Evolutionary conservation across 2,329 filamentous ascomycete species (phyloP).

Genomic region (Fusarium pseudonygamai): DNA sequence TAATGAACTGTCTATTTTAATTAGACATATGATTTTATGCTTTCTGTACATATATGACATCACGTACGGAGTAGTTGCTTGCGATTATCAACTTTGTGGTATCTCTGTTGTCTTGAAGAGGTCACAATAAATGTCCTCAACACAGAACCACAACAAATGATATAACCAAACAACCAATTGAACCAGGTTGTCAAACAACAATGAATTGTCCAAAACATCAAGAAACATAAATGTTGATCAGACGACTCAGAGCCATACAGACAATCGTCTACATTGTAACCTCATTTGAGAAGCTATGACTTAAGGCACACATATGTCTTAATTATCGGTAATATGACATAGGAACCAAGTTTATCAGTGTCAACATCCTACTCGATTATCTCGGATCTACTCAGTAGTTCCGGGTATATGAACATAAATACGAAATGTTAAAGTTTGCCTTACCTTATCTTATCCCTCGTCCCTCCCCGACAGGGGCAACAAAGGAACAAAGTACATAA

Average conservation of each 20-base stretch:
- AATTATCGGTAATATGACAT: too few species aligned
- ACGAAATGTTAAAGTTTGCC: background rate
- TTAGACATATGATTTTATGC: fast-evolving
- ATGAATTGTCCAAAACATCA: background rate
- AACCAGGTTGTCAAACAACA: background rate
- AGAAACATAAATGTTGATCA: background rate
- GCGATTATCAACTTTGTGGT: too few species aligned
- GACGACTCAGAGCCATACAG: background rate
- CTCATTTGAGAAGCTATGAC: background rate
- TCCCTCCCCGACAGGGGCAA: slow-evolving; percentile 8
- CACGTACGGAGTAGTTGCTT: too few species aligned
- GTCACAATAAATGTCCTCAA: background rate
- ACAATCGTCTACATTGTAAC: fast-evolving
- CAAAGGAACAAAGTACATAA: background rate
- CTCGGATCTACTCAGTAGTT: background rate
- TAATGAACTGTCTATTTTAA: background rate
- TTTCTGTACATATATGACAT: too few species aligned
- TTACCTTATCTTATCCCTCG: background rate
- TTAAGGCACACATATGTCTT: too few species aligned
- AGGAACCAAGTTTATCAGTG: background rate
- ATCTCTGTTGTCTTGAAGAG: too few species aligned
- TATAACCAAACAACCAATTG: fast-evolving
- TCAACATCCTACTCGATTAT: background rate
- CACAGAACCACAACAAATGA: background rate
- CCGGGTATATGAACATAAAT: background rate